Conservation (phyloP, 1,284 basidiomycete species). For the Anthracocystis panici-leucophaei region DNA sequence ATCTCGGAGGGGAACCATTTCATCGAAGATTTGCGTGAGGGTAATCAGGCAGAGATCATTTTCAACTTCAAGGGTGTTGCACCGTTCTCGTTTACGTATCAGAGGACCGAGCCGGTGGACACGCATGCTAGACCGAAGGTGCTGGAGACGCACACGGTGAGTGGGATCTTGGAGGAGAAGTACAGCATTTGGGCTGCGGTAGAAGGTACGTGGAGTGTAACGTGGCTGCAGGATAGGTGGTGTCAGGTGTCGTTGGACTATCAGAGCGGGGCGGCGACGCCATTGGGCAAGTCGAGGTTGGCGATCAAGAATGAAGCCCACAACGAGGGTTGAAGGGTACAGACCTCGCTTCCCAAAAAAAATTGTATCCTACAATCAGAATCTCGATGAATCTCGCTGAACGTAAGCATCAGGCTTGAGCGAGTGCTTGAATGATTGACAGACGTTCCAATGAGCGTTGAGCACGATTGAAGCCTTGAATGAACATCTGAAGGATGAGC, state of each 20-base stretch:
- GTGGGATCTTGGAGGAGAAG: slow-evolving; percentile 79
- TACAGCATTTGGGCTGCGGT: slow-evolving; percentile 89
- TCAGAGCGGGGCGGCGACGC: slow-evolving; percentile 52
- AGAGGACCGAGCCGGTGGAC: slow-evolving; percentile 69
- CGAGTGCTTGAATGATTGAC: background rate
- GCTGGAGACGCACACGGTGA: slow-evolving; percentile 70
- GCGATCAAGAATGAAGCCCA: slow-evolving; percentile 37
- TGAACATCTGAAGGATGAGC: background rate
- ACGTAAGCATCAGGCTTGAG: background rate
- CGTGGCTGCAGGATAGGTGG: slow-evolving; percentile 83
- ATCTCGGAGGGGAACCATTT: slow-evolving; percentile 85
- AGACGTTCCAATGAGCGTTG: background rate
- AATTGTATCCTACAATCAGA: slow-evolving; percentile 5
- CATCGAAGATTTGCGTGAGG: slow-evolving; percentile 86
- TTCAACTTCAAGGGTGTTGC: slow-evolving; percentile 89
- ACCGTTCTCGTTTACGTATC: slow-evolving; percentile 85
- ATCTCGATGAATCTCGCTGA: background rate
- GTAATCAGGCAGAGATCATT: slow-evolving; percentile 84
- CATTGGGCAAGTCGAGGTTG: slow-evolving; percentile 45
- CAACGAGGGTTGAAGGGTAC: background rate
- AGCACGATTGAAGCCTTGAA: background rate
- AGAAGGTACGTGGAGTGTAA: slow-evolving; percentile 90
- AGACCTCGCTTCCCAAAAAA: background rate
- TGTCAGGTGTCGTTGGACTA: slow-evolving; percentile 72
- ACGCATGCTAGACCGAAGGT: slow-evolving; percentile 56